Base-by-base conservation (phyloP, 257 asterid genomes). In the Rauvolfia tetraphylla region DNA sequence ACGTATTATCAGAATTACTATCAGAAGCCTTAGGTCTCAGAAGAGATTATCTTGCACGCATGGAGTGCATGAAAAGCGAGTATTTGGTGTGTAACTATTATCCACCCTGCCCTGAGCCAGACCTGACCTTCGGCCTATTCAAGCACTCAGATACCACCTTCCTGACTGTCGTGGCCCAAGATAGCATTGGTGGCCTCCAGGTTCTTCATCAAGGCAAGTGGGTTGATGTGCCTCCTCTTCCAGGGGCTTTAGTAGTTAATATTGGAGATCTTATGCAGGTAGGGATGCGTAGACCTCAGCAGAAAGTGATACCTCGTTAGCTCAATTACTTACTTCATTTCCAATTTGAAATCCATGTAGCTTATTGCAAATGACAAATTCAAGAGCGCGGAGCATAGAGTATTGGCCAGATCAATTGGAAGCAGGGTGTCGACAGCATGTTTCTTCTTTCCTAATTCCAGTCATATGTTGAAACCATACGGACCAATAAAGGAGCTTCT, bases 261-360 rank as follows among this genome's bases (percentile, higher is more conserved):
- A 82, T 93, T 66, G 97, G 98, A 69, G 95, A 89, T 76, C 86
- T 87, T 75, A 82, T 90, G 69, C 95, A 92, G 96, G 97, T 84
- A 74, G 3, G 23, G 9, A 54, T 53, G n/a, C 59, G 1, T 20
- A 53, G 25, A 53, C 15, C n/a, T 22, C 59, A 18, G 7, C 8
- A 53, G 8, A 20, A 27, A 57, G 15, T 8, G 3, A 58, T 58
- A 25, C 10, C 36, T 0, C 66, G 25, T 2, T 58, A 58, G 27
- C 14, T n/a, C 7, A 33, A 23, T 29, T 46, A 10, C 23, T 23
- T 13, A 12, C 20, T 68, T 1, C 17, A 8, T 31, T 54, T 41
- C 54, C 67, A 13, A 27, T 38, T 6, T 36, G 36, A 58, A 39
- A 53, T 56, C 58, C 51, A 44, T 42, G 56, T 12, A 91, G 95